phyloP scores from a whole-genome alignment of 2,329 filamentous ascomycete genomes.

The Claviceps quebecensis region DNA sequence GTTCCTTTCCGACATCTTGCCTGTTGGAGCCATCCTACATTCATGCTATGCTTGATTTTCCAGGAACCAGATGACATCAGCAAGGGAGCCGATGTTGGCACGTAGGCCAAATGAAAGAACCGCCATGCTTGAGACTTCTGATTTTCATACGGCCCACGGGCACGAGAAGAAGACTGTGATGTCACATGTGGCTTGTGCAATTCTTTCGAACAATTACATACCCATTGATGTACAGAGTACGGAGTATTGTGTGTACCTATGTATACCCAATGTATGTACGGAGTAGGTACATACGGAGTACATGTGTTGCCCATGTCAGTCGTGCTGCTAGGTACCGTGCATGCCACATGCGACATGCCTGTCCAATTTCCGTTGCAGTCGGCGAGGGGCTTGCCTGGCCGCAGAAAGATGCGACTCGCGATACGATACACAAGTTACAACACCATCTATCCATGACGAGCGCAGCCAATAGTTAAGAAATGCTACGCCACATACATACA shows the following conservation, averaged over 20 bases:
- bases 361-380: too few relatives aligned
- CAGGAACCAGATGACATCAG: background rate
- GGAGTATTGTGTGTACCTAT: too few relatives aligned
- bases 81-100: background rate
- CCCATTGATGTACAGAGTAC: too few relatives aligned
- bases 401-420: background rate
- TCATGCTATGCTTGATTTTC: constrained; percentile 1
- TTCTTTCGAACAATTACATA: background rate
- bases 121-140: background rate
- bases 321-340: too few relatives aligned
- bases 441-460: too few relatives aligned
- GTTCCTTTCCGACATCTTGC: background rate
- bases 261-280: too few relatives aligned
- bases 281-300: too few relatives aligned
- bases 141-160: background rate
- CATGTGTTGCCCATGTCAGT: too few relatives aligned
- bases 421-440: background rate
- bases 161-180: background rate
- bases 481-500: background rate
- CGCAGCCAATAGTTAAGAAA: background rate
- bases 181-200: background rate
- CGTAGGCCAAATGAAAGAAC: background rate
- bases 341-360: too few relatives aligned
- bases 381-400: background rate
- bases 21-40: background rate